Evolutionary conservation across 75 land plant genomes (phyloP), one percentile per base, ranked within the genome.

Genomic region (Pinus tabuliformis): DNA sequence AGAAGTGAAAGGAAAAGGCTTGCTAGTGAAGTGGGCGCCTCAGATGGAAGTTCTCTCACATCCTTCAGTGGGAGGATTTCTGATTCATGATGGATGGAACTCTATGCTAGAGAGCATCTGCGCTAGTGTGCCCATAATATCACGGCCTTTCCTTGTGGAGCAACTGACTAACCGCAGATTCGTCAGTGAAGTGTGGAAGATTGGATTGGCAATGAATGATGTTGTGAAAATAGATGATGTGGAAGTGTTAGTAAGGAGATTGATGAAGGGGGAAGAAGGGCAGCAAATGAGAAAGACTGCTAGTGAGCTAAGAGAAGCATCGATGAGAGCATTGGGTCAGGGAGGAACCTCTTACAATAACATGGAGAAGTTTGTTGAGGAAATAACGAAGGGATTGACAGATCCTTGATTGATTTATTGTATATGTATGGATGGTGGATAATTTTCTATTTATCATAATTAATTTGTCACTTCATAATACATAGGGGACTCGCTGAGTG

Each of bases 11-110:
- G 79, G 56, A 42, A 37, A 45, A 26, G 59, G 79, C 11, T 30
- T 78, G 8, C 30, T 9, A 8, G 63, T 16, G 3, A n/a, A 11
- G 4, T 22, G 18, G 16, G 52, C 59, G 76, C 75, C 60, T 28
- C 49, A 73, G 65, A 33, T 16, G 0, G 33, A 42, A 4, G 16
- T 78, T 3, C 59, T 78, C 5, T 26, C 56, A 15, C 79, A 78
- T 52, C 36, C 57, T 24, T 73, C 76, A 0, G 24, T 78, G 2
- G 79, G 79, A n/a, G 79, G 76, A 3, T 78, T 78, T 33, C 1
- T 33, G 33, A 33, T 1, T 33, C 79, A 66, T 57, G 22, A 75
- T 30, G 79, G 60, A 36, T 78, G 79, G 79, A 78, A 70, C 52
- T 70, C 74, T 28, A 52, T n/a, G 7, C 3, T 78, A 59, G 79